A percentile compares a stretch with the other conserved stretches of the same genome.
phyloP scores from a whole-genome alignment of 2,329 filamentous ascomycete species.

The Trichoderma sp. region DNA sequence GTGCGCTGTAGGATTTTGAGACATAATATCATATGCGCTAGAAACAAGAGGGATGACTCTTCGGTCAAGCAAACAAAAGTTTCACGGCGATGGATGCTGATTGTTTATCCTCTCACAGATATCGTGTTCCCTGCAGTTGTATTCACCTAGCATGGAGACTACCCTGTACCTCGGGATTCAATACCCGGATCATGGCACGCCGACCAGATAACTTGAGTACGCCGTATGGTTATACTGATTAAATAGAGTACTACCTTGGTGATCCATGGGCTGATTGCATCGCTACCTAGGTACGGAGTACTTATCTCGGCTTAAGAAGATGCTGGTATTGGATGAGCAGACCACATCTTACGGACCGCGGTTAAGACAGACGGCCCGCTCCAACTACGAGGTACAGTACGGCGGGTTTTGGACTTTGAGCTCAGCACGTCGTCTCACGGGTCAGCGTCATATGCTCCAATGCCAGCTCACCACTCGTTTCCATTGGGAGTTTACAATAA shows the following conservation, averaged over 20 bases:
- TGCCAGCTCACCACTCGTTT: neutral
- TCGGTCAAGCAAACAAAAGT: too few relatives aligned
- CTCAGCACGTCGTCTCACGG: neutral
- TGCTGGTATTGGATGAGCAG: neutral
- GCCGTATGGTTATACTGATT: too few relatives aligned
- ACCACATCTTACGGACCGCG: constrained; percentile 39
- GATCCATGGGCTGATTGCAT: neutral
- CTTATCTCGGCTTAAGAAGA: neutral
- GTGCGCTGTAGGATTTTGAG: neutral
- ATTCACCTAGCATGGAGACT: neutral
- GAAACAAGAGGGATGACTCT: neutral
- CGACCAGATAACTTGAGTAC: too few relatives aligned
- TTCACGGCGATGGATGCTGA: neutral
- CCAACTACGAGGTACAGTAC: neutral
- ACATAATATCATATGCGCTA: neutral
- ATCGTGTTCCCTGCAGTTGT: neutral
- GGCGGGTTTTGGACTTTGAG: neutral
- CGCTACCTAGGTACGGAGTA: too few relatives aligned
- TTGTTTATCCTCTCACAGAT: neutral
- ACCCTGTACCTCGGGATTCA: neutral
- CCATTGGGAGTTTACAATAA: neutral
- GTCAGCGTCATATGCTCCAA: neutral
- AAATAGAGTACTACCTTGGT: neutral
- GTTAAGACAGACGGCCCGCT: constrained; percentile 37
- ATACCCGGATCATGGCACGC: neutral